Percentiles rank a stretch among this genome's conserved stretches.
These are phyloP conservation scores for Megacollybia marginata DNA, from an alignment of 768 basidiomycete genomes.

Conservation along the genomic window DNA sequence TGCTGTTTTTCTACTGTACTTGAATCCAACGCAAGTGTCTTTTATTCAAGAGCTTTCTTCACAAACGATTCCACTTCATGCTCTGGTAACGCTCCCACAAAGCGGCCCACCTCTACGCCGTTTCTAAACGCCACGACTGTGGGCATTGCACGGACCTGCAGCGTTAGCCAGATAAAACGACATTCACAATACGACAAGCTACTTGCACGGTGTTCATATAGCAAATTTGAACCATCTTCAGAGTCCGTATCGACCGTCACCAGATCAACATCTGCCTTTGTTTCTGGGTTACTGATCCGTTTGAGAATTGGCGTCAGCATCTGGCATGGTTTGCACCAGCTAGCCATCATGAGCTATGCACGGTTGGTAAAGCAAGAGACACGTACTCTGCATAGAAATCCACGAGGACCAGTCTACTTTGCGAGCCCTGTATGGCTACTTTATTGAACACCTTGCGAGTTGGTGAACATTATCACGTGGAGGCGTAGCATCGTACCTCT, in stretches of 20 bases:
- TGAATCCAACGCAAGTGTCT: too few species aligned
- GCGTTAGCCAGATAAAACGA: not conserved
- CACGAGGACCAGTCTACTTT: conserved; percentile 54
- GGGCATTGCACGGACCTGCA: conserved; percentile 66
- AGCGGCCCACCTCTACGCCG: conserved; percentile 50
- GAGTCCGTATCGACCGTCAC: conserved; percentile 61
- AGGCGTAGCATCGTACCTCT: not conserved
- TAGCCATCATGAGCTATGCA: conserved; percentile 17
- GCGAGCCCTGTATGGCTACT: not conserved
- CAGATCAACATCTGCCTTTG: conserved; percentile 56
- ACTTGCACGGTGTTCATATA: conserved; percentile 11
- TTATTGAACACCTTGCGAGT: too few species aligned
- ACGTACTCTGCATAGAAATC: conserved; percentile 79
- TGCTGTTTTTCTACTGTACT: too few species aligned
- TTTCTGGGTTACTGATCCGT: conserved; percentile 35
- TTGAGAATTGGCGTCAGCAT: conserved; percentile 64
- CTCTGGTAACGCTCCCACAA: conserved; percentile 53
- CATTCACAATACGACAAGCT: not conserved
- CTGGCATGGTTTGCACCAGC: conserved; percentile 79
- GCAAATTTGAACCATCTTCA: conserved; percentile 47
- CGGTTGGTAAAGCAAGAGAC: conserved; percentile 3
- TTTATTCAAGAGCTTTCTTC: too few species aligned
- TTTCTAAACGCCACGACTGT: conserved; percentile 74
- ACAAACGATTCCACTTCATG: conserved; percentile 4
- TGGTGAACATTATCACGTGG: too few species aligned